Evolutionary conservation across 768 basidiomycete genomes (phyloP).

Genomic region (Mycena galericulata): DNA sequence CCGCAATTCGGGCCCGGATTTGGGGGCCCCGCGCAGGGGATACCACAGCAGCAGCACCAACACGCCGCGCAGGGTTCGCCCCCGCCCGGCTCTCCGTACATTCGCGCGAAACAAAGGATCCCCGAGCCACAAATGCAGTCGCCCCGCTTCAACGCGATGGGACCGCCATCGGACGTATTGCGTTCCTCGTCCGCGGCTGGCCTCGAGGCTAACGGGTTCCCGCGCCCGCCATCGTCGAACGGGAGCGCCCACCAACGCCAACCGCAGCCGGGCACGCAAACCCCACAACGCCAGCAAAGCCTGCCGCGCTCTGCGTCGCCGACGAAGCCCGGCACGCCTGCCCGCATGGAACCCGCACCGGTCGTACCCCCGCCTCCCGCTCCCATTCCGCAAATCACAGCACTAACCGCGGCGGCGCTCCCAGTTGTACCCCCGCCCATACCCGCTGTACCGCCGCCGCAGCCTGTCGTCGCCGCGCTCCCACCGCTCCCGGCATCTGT

Average conservation of each 20-base stretch:
- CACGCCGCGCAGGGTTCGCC: conserved; percentile 16
- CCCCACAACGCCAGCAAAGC: conserved; percentile 25
- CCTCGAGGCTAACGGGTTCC: conserved; percentile 10
- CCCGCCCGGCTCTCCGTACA: conserved; percentile 28
- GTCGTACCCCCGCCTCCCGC: conserved; percentile 12
- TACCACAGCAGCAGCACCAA: conserved; percentile 16
- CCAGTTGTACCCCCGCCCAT: conserved; percentile 10
- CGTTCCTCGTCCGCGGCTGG: conserved; percentile 26
- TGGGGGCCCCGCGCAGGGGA: conserved; percentile 11
- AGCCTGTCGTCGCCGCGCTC: conserved; percentile 44
- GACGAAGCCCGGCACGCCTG: conserved; percentile 28
- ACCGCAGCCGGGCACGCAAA: conserved; percentile 11
- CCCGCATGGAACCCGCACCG: conserved; percentile 2
- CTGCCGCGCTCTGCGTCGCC: conserved; percentile 29
- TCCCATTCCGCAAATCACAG: conserved; percentile 20
- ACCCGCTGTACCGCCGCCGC: conserved; percentile 40
- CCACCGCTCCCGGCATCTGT: conserved; percentile 59
- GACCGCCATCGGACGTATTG: conserved; percentile 25
- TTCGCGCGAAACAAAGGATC: conserved; percentile 16
- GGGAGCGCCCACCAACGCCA: conserved; percentile 19
- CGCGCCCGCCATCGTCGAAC: conserved; percentile 22
- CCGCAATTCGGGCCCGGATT: conserved; percentile 28
- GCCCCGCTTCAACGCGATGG: conserved; percentile 32
- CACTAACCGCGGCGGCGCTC: conserved; percentile 20
- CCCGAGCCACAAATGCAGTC: conserved; percentile 25